phyloP scores from a whole-genome alignment of 2,329 filamentous ascomycete species.

The Immersiporthe knoxdaviesiana region DNA sequence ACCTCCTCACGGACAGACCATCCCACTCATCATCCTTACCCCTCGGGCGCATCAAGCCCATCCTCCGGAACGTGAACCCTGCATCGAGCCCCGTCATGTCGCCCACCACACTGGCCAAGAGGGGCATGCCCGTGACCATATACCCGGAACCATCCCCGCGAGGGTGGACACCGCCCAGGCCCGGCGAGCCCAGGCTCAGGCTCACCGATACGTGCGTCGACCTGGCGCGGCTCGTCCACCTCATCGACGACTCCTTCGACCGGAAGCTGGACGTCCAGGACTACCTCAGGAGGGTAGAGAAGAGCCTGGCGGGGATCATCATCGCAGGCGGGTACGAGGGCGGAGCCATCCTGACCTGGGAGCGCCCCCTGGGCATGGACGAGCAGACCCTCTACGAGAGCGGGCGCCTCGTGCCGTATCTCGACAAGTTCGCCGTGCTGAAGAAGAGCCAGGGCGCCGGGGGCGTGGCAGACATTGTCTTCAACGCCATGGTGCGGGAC shows the following conservation, averaged over 20 bases:
- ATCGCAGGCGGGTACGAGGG: conserved; percentile 97
- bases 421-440: conserved; percentile 96
- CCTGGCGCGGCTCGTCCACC: conserved; percentile 75
- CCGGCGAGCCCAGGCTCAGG: conserved; percentile 63
- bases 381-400: conserved; percentile 58
- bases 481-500: conserved; percentile 89
- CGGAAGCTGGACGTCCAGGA: conserved; percentile 80
- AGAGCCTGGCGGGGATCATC: conserved; percentile 86
- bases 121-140: conserved; percentile 85
- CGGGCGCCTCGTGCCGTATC: conserved; percentile 79
- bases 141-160: conserved; percentile 70
- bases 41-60: conserved; percentile 61
- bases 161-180: conserved; percentile 70
- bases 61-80: conserved; percentile 23
- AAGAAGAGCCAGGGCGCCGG: conserved; percentile 86
- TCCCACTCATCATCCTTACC: conserved; percentile 91
- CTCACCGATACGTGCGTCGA: conserved; percentile 83
- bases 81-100: conserved; percentile 37
- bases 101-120: conserved; percentile 81
- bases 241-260: conserved; percentile 94
- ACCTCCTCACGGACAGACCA: conserved; percentile 93
- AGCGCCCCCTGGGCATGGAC: conserved; percentile 66
- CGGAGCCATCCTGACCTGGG: conserved; percentile 93
- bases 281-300: conserved; percentile 80
- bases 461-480: conserved; percentile 93